Evolutionary conservation across 2,329 filamentous ascomycete genomes (phyloP), one percentile per base, ranked within the genome.

Genomic region (Nemania sp.): DNA sequence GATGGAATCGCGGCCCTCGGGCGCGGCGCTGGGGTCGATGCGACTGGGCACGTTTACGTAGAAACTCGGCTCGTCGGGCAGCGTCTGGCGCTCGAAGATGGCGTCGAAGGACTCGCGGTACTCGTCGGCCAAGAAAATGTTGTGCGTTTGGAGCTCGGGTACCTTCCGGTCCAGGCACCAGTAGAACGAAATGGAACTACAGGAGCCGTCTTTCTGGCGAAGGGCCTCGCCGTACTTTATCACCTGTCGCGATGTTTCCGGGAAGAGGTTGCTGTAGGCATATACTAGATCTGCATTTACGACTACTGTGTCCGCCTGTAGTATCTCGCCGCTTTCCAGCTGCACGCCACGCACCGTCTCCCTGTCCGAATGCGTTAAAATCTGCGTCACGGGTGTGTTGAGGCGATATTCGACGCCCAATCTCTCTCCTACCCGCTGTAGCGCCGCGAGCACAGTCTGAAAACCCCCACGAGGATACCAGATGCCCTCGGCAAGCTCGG

Each of bases 11-110:
- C 86, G 86, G 1, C 86, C 88, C 2, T 83, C 77, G 0, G 92
- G 92, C 0, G 92, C 90, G 0, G 92, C 92, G 0, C 85, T 85
- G 0, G 88, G 81, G 71, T 93, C 92, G 7, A 93, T 85, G 13
- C 91, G 85, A 54, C 87, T 90, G 0, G 92, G 92, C 0, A 93
- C 90, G 75, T 93, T 93, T 79, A 93, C 87, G 79, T 93, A 93
- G 82, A 93, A 94, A 64, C 87, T 90, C 0, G 91, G 91, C 66
- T 93, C 84, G 1, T 84, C 78, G 1, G 92, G 92, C 8, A 93
- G 87, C 2, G 85, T 80, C 67, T 93, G 89, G 32, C 87, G 81
- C 71, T 91, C 88, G 83, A 94, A 93, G 67, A 93, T 93, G 66
- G 87, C 86, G 77, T 93, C 91, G 74, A 93, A 93, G n/a, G 86